A percentile compares a stretch with the other conserved stretches of the same genome.
Evolutionary conservation across 2,329 filamentous ascomycete genomes (phyloP).

Genomic region (Cryphonectria carpinicola): DNA sequence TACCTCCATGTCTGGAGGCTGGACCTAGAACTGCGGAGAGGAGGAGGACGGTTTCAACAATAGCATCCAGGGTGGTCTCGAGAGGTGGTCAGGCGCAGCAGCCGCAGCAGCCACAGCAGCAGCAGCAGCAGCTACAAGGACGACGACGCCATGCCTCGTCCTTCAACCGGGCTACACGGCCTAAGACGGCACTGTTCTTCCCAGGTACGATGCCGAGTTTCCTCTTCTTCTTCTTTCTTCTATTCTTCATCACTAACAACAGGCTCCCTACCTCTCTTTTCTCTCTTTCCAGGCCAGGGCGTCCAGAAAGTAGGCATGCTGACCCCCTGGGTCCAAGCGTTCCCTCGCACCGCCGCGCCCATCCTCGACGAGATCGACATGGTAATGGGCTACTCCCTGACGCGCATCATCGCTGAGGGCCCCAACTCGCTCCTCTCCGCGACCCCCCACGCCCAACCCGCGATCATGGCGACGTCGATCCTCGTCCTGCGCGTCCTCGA

Average conservation of each 20-base stretch:
- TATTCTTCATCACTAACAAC: slow-evolving; percentile 10
- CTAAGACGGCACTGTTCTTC: slow-evolving; percentile 63
- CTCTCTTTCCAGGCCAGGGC: slow-evolving; percentile 68
- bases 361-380: slow-evolving; percentile 86
- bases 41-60: neutral
- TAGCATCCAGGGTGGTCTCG: slow-evolving; percentile 7
- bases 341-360: slow-evolving; percentile 75
- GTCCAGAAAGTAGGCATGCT: slow-evolving; percentile 90
- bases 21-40: slow-evolving; percentile 3
- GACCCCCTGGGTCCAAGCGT: slow-evolving; percentile 82
- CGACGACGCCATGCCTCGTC: slow-evolving; percentile 22
- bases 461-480: slow-evolving; percentile 94
- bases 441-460: slow-evolving; percentile 88
- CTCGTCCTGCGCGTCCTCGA: slow-evolving; percentile 88
- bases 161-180: slow-evolving; percentile 31
- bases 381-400: slow-evolving; percentile 74
- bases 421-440: slow-evolving; percentile 76
- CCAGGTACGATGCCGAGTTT: slow-evolving; percentile 48
- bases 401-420: slow-evolving; percentile 76
- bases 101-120: neutral
- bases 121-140: neutral
- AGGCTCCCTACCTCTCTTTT: neutral
- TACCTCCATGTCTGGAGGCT: neutral
- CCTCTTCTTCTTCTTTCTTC: neutral
- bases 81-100: neutral